Evolutionary conservation across 352 stramenopile genomes (phyloP).

Genomic region (Globisporangium rhizosaccharum): DNA sequence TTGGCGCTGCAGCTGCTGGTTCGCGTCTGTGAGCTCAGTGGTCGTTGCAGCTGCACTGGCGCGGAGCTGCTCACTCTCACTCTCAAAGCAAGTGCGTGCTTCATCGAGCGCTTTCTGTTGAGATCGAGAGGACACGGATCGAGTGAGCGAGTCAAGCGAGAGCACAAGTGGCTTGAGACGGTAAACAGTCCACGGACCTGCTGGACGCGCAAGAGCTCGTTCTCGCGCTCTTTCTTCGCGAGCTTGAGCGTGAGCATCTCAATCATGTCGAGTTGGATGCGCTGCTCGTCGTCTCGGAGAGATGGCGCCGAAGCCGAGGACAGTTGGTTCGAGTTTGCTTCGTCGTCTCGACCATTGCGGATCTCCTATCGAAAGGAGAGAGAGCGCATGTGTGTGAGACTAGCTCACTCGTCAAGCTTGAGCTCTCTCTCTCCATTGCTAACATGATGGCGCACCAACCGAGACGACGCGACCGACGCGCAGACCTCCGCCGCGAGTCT

Average conservation of each 20-base stretch:
- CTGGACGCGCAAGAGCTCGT: conserved; percentile 38
- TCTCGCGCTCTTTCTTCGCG: conserved; percentile 59
- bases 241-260: conserved; percentile 60
- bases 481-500: conserved; percentile 25
- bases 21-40: conserved; percentile 19
- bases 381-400: background rate
- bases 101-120: conserved; percentile 8
- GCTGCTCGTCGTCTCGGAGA: conserved; percentile 42
- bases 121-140: background rate
- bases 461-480: conserved; percentile 52
- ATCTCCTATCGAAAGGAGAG: conserved; percentile 21
- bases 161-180: background rate
- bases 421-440: background rate
- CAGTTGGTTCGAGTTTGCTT: conserved; percentile 16
- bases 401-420: too few relatives aligned
- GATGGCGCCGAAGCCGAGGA: conserved; percentile 11
- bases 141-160: background rate
- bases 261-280: conserved; percentile 53
- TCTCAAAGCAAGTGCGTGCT: conserved; percentile 18
- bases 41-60: conserved; percentile 12
- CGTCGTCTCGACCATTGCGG: conserved; percentile 13
- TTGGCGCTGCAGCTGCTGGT: conserved; percentile 34
- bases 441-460: conserved; percentile 17
- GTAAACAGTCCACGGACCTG: conserved; percentile 10
- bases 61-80: conserved; percentile 25